Evolutionary conservation across 352 stramenopile genomes (phyloP), one percentile per base, ranked within the genome.

Genomic region (Pythium pectinolyticum): DNA sequence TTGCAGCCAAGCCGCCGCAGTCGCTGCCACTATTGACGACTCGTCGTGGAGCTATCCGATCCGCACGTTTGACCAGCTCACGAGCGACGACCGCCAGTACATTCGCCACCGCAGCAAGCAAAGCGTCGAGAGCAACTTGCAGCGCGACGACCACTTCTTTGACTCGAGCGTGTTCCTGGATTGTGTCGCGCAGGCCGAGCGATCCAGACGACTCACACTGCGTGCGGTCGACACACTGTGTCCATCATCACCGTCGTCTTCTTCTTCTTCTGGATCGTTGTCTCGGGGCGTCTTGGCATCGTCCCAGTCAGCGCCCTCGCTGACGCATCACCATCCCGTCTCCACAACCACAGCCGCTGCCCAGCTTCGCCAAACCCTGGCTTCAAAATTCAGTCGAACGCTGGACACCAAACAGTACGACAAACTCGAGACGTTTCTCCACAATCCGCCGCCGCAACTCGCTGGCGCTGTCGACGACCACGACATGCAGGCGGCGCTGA

Each of bases 71-170:
- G 82, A 89, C 48, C 58, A 70, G 8, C 63, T 89, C 10, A 59
- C 59, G 1, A 86, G 78, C 30, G 82, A 90, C 19, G 82, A 89
- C n/a, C 76, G 78, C 1, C 79, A 89, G 19, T 88, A 86, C 37
- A 74, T 90, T 15, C 80, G 82, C 20, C 69, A 72, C 49, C 78
- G 78, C 46, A 88, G 78, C 75, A 84, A 85, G 45, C 78, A 88
- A 41, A 74, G 62, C 17, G 53, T 67, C 11, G 70, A 72, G 24
- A 75, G 68, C 32, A 78, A 73, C n/a, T 28, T 88, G 19, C 72
- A 87, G 61, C 74, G 79, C 12, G 79, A 89, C 61, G 79, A 86
- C 32, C 70, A 85, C 15, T 88, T 85, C 73, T 90, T 90, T 24
- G 68, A 75, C 4, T 88, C 80, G 10, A 82, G 65, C 5, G 63